Base-by-base conservation (phyloP, 2,329 filamentous ascomycete genomes). In the Monosporascus sp. region DNA sequence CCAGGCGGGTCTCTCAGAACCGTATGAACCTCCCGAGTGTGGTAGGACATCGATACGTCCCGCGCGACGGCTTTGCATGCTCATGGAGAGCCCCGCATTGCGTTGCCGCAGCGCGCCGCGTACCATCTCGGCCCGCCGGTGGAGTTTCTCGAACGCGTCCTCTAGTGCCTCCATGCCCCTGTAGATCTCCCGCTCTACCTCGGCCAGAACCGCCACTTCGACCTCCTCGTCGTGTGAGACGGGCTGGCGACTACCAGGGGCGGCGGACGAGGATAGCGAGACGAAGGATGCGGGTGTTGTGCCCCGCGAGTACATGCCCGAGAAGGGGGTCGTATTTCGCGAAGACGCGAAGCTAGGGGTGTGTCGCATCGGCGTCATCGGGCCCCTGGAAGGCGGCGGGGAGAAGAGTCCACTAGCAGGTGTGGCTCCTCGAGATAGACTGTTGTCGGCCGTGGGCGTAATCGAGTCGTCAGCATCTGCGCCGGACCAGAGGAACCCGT, bases 161-260 rank as follows among this genome's bases (percentile, higher is more conserved):
- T 97, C 93, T 24, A 97, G 80, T 0, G 85, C 86, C 72, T 97
- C 93, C 93, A 97, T 97, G 57, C 92, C 90, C 37, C 85, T 80
- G 72, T 93, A 97, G 54, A 97, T 96, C 65, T 96, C 91, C 7
- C 91, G 85, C 71, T 97, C 93, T 40, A 97, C 86, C 71, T 97
- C 93, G 7, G 91, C 91, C 6, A 97, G 79, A 1, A 89, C 88
- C 1, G 89, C 89, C 63, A 97, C 92, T 69, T 97, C 93, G 51
- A 89, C 90, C 65, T 97, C 93, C 70, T 97, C 93, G 67, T 97
- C 93, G 54, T 96, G 83, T 3, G 91, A 92, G 4, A 97, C 92
- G 2, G 84, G 77, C 43, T 81, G 78, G 16, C 80, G 74, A 53
- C 68, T 75, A 3, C 70, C 68, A 11, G 68, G 62, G 0, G 73